Conservation (phyloP, 1,139 yeast species). For the Keqinozyma sinolaborantium region DNA sequence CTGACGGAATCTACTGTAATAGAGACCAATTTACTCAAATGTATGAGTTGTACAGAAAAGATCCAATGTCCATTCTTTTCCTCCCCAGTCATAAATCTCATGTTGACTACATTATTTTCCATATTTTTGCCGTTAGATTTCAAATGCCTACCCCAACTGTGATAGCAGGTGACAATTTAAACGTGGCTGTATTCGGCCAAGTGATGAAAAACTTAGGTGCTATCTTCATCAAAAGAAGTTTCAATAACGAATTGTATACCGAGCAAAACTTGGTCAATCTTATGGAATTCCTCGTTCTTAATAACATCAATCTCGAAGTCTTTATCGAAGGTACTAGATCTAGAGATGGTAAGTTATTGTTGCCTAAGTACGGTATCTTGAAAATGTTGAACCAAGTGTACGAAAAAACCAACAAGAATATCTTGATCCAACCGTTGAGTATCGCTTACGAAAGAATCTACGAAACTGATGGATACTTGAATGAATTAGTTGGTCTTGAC, state of each 20-base stretch:
- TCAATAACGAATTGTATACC: constrained; percentile 51
- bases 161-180: constrained; percentile 67
- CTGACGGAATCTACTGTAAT: constrained; percentile 43
- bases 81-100: constrained; percentile 62
- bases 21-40: constrained; percentile 27
- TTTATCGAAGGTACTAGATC: constrained; percentile 69
- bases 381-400: constrained; percentile 48
- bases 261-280: constrained; percentile 55
- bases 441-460: constrained; percentile 67
- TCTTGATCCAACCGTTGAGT: constrained; percentile 53
- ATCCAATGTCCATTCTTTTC: constrained; percentile 43
- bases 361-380: constrained; percentile 64
- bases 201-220: constrained; percentile 44
- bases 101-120: constrained; percentile 61
- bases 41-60: constrained; percentile 27
- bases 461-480: constrained; percentile 61
- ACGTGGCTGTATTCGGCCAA: constrained; percentile 57
- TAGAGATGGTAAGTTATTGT: constrained; percentile 59
- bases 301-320: constrained; percentile 57
- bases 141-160: constrained; percentile 59
- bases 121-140: constrained; percentile 53
- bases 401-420: constrained; percentile 36
- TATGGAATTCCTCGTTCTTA: constrained; percentile 47
- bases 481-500: constrained; percentile 59
- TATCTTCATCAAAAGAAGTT: constrained; percentile 43